These are phyloP conservation scores for Lactuca sativa DNA, from an alignment of 129 eudicot genomes.

Conservation along the genomic window DNA sequence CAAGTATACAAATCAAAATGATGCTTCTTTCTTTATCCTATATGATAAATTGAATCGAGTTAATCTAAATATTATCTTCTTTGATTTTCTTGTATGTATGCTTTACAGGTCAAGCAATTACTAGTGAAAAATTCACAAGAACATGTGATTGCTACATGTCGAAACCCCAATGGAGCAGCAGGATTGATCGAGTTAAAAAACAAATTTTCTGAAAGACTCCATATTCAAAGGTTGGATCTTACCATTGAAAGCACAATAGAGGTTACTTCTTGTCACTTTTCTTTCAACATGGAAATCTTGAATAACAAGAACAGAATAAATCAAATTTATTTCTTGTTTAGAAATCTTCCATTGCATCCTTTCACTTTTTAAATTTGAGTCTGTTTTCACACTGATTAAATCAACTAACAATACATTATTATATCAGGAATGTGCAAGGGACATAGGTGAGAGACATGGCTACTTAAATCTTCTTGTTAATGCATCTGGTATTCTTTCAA, in stretches of 20 bases:
- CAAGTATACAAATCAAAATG: background rate
- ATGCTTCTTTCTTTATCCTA: background rate
- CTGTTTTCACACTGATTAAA: background rate
- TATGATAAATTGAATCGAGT: background rate
- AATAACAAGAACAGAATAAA: background rate
- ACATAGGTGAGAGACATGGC: constrained; percentile 62
- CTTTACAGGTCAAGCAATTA: constrained; percentile 74
- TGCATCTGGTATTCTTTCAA: constrained; percentile 87
- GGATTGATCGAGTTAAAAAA: constrained; percentile 70
- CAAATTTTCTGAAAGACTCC: constrained; percentile 62
- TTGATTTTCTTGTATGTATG: constrained; percentile 5
- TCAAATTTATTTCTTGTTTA: background rate
- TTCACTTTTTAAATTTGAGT: no score
- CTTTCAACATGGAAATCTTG: constrained; percentile 2
- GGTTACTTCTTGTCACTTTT: constrained; percentile 44
- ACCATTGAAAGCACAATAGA: constrained; percentile 81
- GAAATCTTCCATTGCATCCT: no score
- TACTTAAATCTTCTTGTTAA: constrained; percentile 77
- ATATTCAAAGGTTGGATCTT: constrained; percentile 75
- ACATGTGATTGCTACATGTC: constrained; percentile 84
- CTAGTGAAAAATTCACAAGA: constrained; percentile 59
- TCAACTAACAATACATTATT: constrained; percentile 9
- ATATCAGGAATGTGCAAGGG: constrained; percentile 71
- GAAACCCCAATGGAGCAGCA: constrained; percentile 63
- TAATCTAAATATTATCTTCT: background rate